Conservation (phyloP, 2,329 filamentous ascomycete species). For the Sclerotinia trifoliorum region DNA sequence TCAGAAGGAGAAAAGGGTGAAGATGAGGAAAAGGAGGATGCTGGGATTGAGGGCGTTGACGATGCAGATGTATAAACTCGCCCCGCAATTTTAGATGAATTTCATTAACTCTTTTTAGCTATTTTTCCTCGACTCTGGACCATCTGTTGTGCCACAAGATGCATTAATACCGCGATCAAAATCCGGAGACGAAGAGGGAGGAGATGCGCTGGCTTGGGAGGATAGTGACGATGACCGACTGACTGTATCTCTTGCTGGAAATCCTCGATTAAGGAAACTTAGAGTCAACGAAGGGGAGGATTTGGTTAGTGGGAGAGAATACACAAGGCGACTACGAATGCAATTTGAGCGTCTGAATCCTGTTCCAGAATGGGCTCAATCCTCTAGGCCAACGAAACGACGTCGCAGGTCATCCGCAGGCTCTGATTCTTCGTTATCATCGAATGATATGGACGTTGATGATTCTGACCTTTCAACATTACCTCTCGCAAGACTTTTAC, state of each 20-base stretch:
- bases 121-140: slow-evolving; percentile 44
- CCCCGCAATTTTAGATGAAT: neutral
- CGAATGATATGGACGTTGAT: slow-evolving; percentile 51
- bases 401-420: slow-evolving; percentile 52
- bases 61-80: slow-evolving; percentile 59
- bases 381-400: slow-evolving; percentile 51
- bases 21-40: slow-evolving; percentile 47
- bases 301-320: slow-evolving; percentile 81
- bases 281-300: slow-evolving; percentile 80
- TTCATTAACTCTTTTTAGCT: slow-evolving; percentile 33
- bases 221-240: slow-evolving; percentile 95
- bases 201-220: slow-evolving; percentile 69
- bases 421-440: slow-evolving; percentile 42
- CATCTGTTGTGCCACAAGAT: slow-evolving; percentile 31
- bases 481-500: slow-evolving; percentile 77
- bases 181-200: slow-evolving; percentile 42
- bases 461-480: slow-evolving; percentile 64
- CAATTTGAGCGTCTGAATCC: slow-evolving; percentile 67
- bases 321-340: slow-evolving; percentile 73
- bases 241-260: slow-evolving; percentile 75
- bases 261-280: slow-evolving; percentile 77
- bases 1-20: slow-evolving; percentile 40
- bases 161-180: slow-evolving; percentile 29
- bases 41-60: slow-evolving; percentile 62
- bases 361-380: slow-evolving; percentile 59